Conservation (phyloP, 768 basidiomycete species). For the Rhodosporidiobolus odoratus region DNA sequence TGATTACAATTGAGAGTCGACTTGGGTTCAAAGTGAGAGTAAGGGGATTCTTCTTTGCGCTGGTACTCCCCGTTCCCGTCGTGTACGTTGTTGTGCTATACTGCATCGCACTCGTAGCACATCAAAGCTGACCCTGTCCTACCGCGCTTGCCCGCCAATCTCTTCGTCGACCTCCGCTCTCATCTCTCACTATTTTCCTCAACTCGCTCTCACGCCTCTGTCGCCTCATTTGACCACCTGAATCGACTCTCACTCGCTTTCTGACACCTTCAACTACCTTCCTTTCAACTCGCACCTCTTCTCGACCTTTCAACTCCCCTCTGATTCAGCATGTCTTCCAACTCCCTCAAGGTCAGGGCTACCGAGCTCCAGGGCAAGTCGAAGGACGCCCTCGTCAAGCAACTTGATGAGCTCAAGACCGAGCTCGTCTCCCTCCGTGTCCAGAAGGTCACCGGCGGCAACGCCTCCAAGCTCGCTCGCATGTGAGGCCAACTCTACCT, state of each 20-base stretch:
- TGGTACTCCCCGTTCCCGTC: background rate
- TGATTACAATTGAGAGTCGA: too few relatives aligned
- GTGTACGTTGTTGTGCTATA: background rate
- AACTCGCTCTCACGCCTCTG: too few relatives aligned
- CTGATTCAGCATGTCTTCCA: constrained; percentile 30
- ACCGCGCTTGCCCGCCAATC: too few relatives aligned
- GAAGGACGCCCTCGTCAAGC: constrained; percentile 81
- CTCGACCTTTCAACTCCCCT: background rate
- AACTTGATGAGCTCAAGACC: constrained; percentile 85
- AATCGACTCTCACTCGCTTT: too few relatives aligned
- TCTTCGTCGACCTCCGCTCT: too few relatives aligned
- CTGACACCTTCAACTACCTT: background rate
- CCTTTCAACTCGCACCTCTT: background rate
- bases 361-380: constrained; percentile 55
- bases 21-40: background rate
- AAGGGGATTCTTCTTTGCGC: background rate
- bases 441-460: constrained; percentile 95
- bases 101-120: background rate
- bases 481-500: constrained; percentile 62
- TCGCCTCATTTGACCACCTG: too few relatives aligned
- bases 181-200: too few relatives aligned
- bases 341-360: constrained; percentile 37
- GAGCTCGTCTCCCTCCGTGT: constrained; percentile 92
- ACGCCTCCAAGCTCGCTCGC: constrained; percentile 90
- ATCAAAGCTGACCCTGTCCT: background rate